Base-by-base conservation (phyloP, 495 filamentous ascomycete genomes). In the Darksidea phi region DNA sequence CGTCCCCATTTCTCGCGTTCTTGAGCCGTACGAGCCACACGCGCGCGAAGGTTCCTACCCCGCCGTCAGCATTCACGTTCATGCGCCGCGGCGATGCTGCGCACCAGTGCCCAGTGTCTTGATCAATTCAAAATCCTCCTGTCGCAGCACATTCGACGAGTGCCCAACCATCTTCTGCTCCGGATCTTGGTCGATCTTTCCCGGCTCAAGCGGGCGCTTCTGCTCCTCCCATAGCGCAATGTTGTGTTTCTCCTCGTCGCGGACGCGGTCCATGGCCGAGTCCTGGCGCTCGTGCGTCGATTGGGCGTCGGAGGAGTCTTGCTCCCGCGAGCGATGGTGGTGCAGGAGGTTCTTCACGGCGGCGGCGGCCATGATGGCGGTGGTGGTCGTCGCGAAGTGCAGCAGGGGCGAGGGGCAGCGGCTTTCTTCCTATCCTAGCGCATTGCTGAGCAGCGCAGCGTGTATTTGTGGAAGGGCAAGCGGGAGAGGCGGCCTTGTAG, bases 21-120 rank as follows among this genome's bases (percentile, higher is more conserved):
- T 70, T 70, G 43, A 88, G 73, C 61, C 84, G 83, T 36, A 89
- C 87, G 51, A 97, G 85, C 86, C 91, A 95, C 38, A 98, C 94
- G 61, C 94, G 84, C 55, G 94, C 93, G 77, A 98, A 97, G 15
- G 94, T 97, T 57, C 94, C 93, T 95, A 73, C 47, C 51, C 26
- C 59, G 56, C 55, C 54, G 71, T 79, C 67, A 78, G 73, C 73
- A 67, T 60, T 65, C 23, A 17, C 21, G 6, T 7, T 36, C 24
- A n/a, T 18, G 17, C 36, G 17, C 18, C 12, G 10, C 36, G 0
- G 1, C 11, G 28, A 28, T 17, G 37, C 3, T 26, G 26, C 76
- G 71, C 63, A 93, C 90, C 90, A 20, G 91, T 95, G 57, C 94
- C 94, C 54, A 98, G 79, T 20, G 92, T 98, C 73, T 91, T 92